Evolutionary conservation across 2,329 filamentous ascomycete species (phyloP).

Genomic region (Daldinia sp.): DNA sequence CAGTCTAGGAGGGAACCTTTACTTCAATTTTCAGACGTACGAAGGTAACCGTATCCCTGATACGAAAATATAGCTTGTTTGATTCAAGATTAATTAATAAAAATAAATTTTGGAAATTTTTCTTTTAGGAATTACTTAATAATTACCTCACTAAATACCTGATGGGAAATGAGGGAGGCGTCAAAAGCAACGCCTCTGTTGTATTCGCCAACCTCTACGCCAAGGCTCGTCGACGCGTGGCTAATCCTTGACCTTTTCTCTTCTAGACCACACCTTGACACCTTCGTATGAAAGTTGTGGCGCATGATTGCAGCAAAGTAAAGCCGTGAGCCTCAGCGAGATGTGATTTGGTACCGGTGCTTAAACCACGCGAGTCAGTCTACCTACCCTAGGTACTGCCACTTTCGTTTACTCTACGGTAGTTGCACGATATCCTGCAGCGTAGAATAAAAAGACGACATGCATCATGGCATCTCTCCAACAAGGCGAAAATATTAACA

Average conservation of each 20-base stretch:
- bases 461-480: neutral
- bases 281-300: constrained; percentile 14
- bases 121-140: neutral
- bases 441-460: neutral
- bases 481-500: neutral
- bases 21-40: too few relatives aligned
- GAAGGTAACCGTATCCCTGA: neutral
- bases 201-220: constrained; percentile 10
- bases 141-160: too few relatives aligned
- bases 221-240: constrained; percentile 25
- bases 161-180: too few relatives aligned
- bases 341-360: neutral
- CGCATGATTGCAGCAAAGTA: constrained; percentile 9
- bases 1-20: neutral
- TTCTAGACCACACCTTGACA: neutral
- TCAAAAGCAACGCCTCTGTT: too few relatives aligned
- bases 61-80: neutral
- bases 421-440: neutral
- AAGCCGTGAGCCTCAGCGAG: neutral
- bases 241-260: neutral
- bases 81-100: neutral
- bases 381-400: neutral
- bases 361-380: neutral
- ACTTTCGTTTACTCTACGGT: neutral
- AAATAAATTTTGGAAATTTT: neutral